Conservation (phyloP, 2,329 filamentous ascomycete species). For the Hypomyces perniciosus region DNA sequence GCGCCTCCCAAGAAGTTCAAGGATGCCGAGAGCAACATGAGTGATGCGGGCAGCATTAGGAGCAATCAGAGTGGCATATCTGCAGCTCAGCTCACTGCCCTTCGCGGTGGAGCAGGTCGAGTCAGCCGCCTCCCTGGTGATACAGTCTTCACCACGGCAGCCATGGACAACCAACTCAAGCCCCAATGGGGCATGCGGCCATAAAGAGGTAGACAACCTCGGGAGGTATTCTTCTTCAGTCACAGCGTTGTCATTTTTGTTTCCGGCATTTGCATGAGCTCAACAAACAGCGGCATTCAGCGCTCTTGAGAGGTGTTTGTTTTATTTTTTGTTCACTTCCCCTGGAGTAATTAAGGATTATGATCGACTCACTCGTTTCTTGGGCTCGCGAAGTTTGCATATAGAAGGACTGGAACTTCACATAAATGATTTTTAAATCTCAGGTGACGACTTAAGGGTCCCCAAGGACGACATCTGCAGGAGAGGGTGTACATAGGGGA, state of each 20-base stretch:
- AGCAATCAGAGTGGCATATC: constrained; percentile 71
- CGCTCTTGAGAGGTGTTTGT: constrained; percentile 9
- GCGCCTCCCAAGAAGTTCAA: constrained; percentile 71
- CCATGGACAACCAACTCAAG: constrained; percentile 56
- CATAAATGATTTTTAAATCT: constrained; percentile 11
- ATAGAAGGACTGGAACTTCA: constrained; percentile 29
- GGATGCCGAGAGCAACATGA: constrained; percentile 49
- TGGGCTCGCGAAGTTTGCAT: constrained; percentile 26
- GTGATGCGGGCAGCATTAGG: constrained; percentile 59
- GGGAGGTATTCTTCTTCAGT: constrained; percentile 8
- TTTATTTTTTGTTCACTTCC: constrained; percentile 19
- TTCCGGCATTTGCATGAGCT: constrained; percentile 11
- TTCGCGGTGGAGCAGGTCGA: constrained; percentile 78
- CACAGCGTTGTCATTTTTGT: constrained; percentile 13
- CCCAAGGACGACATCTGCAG: constrained; percentile 5
- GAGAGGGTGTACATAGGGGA: constrained; percentile 10
- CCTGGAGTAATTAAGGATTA: constrained; percentile 17
- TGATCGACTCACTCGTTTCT: constrained; percentile 25
- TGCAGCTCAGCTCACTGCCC: constrained; percentile 58
- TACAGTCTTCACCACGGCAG: constrained; percentile 69
- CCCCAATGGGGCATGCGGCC: constrained; percentile 52
- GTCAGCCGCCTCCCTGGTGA: constrained; percentile 79
- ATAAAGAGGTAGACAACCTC: constrained; percentile 16
- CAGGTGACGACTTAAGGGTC: constrained; percentile 10
- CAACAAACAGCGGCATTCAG: constrained; percentile 10